Conservation (phyloP, 495 filamentous ascomycete species). For the Talaromyces liani region DNA sequence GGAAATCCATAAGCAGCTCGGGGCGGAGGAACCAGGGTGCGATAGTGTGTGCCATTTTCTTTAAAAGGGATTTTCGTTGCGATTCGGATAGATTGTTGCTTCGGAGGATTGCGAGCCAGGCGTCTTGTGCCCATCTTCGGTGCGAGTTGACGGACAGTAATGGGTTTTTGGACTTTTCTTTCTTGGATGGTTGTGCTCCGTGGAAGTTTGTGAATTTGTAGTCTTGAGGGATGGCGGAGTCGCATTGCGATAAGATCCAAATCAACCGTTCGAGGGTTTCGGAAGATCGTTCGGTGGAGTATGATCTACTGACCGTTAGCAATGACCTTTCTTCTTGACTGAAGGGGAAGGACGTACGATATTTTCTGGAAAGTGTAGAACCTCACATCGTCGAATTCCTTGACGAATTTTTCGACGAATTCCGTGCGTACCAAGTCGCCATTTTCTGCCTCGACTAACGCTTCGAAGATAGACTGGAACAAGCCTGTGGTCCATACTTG, state of each 20-base stretch:
- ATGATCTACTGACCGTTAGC: slow-evolving; percentile 5
- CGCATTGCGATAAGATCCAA: slow-evolving; percentile 56
- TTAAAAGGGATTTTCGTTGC: slow-evolving; percentile 74
- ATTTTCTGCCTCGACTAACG: slow-evolving; percentile 49
- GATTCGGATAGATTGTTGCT: slow-evolving; percentile 47
- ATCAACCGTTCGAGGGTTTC: slow-evolving; percentile 48
- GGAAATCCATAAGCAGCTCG: slow-evolving; percentile 93
- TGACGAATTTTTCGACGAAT: slow-evolving; percentile 69
- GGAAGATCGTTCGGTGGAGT: slow-evolving; percentile 24
- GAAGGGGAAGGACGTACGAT: slow-evolving; percentile 42
- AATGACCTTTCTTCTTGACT: neutral
- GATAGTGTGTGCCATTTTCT: slow-evolving; percentile 64
- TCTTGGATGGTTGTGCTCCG: slow-evolving; percentile 43
- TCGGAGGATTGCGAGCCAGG: slow-evolving; percentile 75
- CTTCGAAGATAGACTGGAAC: slow-evolving; percentile 55
- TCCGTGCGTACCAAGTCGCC: slow-evolving; percentile 53
- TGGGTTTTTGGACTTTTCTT: slow-evolving; percentile 52
- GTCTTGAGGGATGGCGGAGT: slow-evolving; percentile 51
- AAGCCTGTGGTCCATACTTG: slow-evolving; percentile 55
- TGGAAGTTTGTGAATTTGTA: slow-evolving; percentile 65
- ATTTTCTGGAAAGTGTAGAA: slow-evolving; percentile 70
- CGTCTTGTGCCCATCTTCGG: slow-evolving; percentile 61
- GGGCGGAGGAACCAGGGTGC: slow-evolving; percentile 81
- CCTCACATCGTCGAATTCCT: slow-evolving; percentile 75
- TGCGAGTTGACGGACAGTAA: slow-evolving; percentile 31